Percentiles rank a stretch among this genome's conserved stretches.
phyloP scores from a whole-genome alignment of 805 yeast genomes.

The Hanseniaspora vineae region DNA sequence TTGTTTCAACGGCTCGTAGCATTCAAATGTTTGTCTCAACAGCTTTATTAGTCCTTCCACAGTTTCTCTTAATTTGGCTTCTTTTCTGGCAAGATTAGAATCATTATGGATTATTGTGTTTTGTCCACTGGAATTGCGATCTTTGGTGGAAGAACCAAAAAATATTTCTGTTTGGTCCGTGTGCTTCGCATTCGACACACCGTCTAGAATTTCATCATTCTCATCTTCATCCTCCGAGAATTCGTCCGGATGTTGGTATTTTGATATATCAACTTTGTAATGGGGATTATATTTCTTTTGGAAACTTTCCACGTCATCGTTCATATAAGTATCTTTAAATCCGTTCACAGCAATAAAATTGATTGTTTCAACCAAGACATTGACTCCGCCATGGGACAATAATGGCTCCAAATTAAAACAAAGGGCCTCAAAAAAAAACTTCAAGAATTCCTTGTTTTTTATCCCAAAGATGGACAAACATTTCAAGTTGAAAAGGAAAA shows the following conservation, averaged over 20 bases:
- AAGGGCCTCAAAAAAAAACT: constrained; percentile 46
- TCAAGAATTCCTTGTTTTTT: constrained; percentile 45
- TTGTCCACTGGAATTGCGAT: constrained; percentile 10
- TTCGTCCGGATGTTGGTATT: constrained; percentile 1
- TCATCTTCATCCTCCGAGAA: constrained; percentile 5
- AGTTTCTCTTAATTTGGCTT: constrained; percentile 15
- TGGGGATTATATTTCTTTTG: constrained; percentile 14
- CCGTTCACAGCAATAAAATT: constrained; percentile 60
- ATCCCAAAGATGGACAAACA: constrained; percentile 60
- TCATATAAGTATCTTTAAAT: constrained; percentile 41
- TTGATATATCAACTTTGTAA: constrained; percentile 5
- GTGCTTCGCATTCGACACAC: not conserved
- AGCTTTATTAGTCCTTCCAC: constrained; percentile 16
- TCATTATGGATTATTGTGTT: constrained; percentile 12
- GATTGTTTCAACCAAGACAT: constrained; percentile 36
- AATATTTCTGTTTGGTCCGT: not conserved
- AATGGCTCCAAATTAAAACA: constrained; percentile 43
- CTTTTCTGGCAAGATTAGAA: constrained; percentile 8
- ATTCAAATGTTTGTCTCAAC: constrained; percentile 15
- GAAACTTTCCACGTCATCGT: constrained; percentile 42
- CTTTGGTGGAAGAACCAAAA: constrained; percentile 2
- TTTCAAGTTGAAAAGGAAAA: constrained; percentile 58
- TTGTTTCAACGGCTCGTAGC: constrained; percentile 41
- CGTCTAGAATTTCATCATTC: constrained; percentile 3
- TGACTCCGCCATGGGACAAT: constrained; percentile 37